These are phyloP conservation scores for Cyclocybe cylindracea DNA, from an alignment of 768 basidiomycete species.

Conservation along the genomic window DNA sequence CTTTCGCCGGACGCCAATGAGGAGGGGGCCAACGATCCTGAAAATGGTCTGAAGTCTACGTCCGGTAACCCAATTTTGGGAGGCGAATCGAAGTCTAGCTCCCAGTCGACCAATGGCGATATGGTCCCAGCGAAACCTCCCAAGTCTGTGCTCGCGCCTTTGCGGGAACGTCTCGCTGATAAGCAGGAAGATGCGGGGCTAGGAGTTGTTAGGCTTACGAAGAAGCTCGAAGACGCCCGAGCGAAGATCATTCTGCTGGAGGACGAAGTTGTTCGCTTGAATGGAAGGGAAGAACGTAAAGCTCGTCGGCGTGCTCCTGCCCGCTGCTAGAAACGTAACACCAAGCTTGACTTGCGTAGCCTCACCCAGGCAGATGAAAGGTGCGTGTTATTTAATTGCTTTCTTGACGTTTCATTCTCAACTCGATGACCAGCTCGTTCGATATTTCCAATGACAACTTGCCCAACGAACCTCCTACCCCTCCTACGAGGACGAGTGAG, in stretches of 20 bases:
- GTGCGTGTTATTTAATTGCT: slow-evolving; percentile 32
- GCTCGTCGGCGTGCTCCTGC: slow-evolving; percentile 57
- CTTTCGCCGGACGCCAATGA: neutral
- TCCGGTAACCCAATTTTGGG: slow-evolving; percentile 59
- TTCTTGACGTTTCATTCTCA: neutral
- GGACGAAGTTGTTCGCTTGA: slow-evolving; percentile 66
- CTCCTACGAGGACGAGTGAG: slow-evolving; percentile 68
- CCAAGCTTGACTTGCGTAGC: slow-evolving; percentile 56
- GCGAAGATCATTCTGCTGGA: slow-evolving; percentile 56
- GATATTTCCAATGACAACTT: slow-evolving; percentile 50
- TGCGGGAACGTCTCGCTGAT: slow-evolving; percentile 64
- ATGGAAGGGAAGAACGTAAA: slow-evolving; percentile 71
- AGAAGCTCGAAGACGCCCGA: slow-evolving; percentile 73
- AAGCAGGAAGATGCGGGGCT: slow-evolving; percentile 78
- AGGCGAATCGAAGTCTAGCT: slow-evolving; percentile 35
- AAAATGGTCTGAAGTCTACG: slow-evolving; percentile 49
- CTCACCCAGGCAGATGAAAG: slow-evolving; percentile 58
- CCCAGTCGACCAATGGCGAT: slow-evolving; percentile 38
- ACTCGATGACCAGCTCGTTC: slow-evolving; percentile 42
- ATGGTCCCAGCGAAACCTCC: slow-evolving; percentile 39
- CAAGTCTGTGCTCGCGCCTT: slow-evolving; percentile 48
- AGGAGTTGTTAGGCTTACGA: slow-evolving; percentile 69
- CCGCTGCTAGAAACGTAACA: slow-evolving; percentile 69
- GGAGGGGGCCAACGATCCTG: slow-evolving; percentile 10
- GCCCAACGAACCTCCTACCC: slow-evolving; percentile 62